Base-by-base conservation (phyloP, 805 yeast species). In the Candida loeiensis region DNA sequence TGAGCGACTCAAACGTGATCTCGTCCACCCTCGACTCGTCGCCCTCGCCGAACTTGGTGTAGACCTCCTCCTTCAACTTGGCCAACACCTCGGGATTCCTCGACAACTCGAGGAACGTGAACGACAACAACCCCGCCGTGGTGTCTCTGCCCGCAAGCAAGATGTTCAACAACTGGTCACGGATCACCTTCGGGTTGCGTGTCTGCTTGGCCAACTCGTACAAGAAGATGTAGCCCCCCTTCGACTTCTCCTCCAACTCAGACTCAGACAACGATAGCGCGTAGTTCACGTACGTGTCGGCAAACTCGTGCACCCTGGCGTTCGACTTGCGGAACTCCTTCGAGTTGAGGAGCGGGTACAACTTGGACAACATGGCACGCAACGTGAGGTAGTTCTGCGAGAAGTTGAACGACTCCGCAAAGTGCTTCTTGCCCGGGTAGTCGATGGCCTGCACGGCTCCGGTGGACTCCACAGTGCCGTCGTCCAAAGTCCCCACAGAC, bases 71-170 rank as follows among this genome's bases (percentile, higher is more conserved):
- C 39, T 74, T 65, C 41, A 75, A 61, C 41, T 57, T 59, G 11
- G 48, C 42, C 55, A 63, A 69, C 6, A 65, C 50, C 1, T 52
- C 53, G 5, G 73, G 73, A 50, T 73, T 55, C 40, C 72, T 60
- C 9, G 75, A 67, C 39, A 75, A 61, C 49, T 73, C 72, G 46
- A 57, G 71, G 36, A 73, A 58, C 16, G 66, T 51, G 52, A 66
- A 72, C n/a, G 76, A 64, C 41, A 75, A 63, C 25, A 72, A 56
- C 3, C 73, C 69, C 7, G 80, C 79, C 11, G 80, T 75, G 33
- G 80, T 75, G 49, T 76, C 80, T 49, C 80, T 64, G 21, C 79
- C 79, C 13, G 80, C 80, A 16, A 74, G 54, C 41, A 75, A 61
- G 41, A 76, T 68, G 50, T 73, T 74, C 53, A 75, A 59, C 29